These are phyloP conservation scores for Pterocarpus macrocarpus DNA, from an alignment of 306 rosid species.

Conservation along the genomic window DNA sequence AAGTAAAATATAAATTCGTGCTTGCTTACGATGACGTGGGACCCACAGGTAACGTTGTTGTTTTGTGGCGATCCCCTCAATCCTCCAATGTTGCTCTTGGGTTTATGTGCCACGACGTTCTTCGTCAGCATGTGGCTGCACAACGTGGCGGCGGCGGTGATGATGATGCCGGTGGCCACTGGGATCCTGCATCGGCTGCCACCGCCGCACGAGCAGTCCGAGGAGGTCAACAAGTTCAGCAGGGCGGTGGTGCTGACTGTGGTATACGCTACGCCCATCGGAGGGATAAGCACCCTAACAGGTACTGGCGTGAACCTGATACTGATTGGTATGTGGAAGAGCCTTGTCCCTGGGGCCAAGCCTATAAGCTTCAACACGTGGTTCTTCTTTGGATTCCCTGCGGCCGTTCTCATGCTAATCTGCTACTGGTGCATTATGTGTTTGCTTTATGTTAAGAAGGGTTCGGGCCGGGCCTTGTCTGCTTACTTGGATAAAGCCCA, in stretches of 20 bases:
- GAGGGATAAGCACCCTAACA: slow-evolving; percentile 86
- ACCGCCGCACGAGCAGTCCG: slow-evolving; percentile 51
- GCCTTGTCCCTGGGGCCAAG: slow-evolving; percentile 62
- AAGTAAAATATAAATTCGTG: no score
- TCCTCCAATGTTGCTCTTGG: slow-evolving; percentile 70
- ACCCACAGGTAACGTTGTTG: slow-evolving; percentile 60
- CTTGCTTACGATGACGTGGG: not conserved
- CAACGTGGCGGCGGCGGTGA: slow-evolving; percentile 83
- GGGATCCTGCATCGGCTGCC: slow-evolving; percentile 81
- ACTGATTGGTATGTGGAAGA: slow-evolving; percentile 88
- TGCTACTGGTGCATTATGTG: slow-evolving; percentile 73
- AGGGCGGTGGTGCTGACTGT: slow-evolving; percentile 84
- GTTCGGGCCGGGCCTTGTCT: slow-evolving; percentile 62
- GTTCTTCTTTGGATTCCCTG: slow-evolving; percentile 76
- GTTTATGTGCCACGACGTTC: slow-evolving; percentile 76
- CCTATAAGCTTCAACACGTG: slow-evolving; percentile 83
- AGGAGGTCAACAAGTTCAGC: slow-evolving; percentile 63
- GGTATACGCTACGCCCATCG: slow-evolving; percentile 67
- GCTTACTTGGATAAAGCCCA: slow-evolving; percentile 71
- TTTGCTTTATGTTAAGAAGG: slow-evolving; percentile 62
- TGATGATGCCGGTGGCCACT: slow-evolving; percentile 96
- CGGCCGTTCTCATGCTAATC: slow-evolving; percentile 60
- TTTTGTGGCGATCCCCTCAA: slow-evolving; percentile 86
- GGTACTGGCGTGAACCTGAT: slow-evolving; percentile 94
- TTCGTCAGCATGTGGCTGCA: slow-evolving; percentile 98